Evolutionary conservation across 108 stramenopile genomes (phyloP).

Genomic region (Fragilariopsis cylindrus): DNA sequence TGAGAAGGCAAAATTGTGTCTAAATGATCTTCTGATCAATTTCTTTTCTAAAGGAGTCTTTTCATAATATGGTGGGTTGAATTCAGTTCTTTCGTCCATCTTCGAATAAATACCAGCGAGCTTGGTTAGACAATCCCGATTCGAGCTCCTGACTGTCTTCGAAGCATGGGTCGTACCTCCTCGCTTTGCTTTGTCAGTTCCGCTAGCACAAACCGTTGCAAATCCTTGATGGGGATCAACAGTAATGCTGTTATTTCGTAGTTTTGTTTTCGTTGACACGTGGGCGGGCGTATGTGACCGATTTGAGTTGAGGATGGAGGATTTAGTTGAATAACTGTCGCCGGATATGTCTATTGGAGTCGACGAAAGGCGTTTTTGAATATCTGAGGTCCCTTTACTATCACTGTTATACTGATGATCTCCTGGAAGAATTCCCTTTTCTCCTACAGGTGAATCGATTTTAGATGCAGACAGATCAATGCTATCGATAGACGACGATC

Average conservation of each 20-base stretch:
- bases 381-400: too few relatives aligned
- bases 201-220: background rate
- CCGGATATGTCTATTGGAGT: background rate
- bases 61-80: constrained; percentile 46
- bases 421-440: background rate
- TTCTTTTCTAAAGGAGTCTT: constrained; percentile 56
- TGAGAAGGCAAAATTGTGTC: constrained; percentile 69
- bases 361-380: background rate
- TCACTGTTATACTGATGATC: background rate
- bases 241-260: constrained; percentile 2
- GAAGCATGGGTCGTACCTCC: constrained; percentile 13
- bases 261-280: constrained; percentile 11
- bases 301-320: background rate
- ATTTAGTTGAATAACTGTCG: background rate
- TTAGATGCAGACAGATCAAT: background rate
- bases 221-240: constrained; percentile 4
- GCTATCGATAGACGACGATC: background rate
- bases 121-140: background rate
- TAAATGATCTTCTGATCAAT: constrained; percentile 52
- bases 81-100: constrained; percentile 7
- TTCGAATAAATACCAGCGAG: background rate
- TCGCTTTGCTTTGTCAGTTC: constrained; percentile 8
- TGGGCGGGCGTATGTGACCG: background rate
- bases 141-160: constrained; percentile 7
- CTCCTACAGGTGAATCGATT: background rate